Percentiles rank a stretch among this genome's conserved stretches.
These are phyloP conservation scores for Yamadazyma friedrichii DNA, from an alignment of 1,139 yeast species.

Conservation along the genomic window DNA sequence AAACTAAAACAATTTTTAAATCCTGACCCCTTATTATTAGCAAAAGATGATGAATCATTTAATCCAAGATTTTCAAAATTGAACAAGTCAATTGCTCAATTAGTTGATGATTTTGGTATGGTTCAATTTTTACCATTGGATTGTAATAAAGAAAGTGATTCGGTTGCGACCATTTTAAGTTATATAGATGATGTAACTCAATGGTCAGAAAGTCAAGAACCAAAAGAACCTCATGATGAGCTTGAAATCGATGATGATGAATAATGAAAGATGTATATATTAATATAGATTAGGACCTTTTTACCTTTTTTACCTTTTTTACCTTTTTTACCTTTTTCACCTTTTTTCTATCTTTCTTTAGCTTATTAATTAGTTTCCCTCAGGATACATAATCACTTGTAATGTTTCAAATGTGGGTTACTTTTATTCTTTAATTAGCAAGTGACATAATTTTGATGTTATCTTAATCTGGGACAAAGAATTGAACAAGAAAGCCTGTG, in stretches of 20 bases:
- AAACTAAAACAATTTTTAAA: conserved; percentile 81
- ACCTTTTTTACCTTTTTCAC: no score
- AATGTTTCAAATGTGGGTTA: no score
- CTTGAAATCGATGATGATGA: conserved; percentile 51
- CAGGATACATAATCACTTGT: no score
- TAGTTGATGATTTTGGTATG: conserved; percentile 98
- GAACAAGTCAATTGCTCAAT: conserved; percentile 78
- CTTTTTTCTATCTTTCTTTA: no score
- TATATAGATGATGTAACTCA: conserved; percentile 96
- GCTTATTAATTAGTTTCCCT: no score
- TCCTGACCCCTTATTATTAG: conserved; percentile 80
- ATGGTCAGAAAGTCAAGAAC: conserved; percentile 96
- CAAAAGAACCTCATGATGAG: conserved; percentile 89
- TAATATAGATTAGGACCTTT: background rate
- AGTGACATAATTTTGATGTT: no score
- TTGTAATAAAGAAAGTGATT: conserved; percentile 71
- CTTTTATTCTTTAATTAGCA: no score
- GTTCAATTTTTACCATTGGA: conserved; percentile 92
- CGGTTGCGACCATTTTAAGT: conserved; percentile 80
- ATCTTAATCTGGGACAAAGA: no score
- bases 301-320: no score
- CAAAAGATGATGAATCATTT: conserved; percentile 30
- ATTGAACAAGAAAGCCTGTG: conserved; percentile 15
- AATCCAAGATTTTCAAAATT: conserved; percentile 78
- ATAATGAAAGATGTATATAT: conserved; percentile 3